Evolutionary conservation across 352 stramenopile species (phyloP).

Genomic region (Globisporangium recalcitrans): DNA sequence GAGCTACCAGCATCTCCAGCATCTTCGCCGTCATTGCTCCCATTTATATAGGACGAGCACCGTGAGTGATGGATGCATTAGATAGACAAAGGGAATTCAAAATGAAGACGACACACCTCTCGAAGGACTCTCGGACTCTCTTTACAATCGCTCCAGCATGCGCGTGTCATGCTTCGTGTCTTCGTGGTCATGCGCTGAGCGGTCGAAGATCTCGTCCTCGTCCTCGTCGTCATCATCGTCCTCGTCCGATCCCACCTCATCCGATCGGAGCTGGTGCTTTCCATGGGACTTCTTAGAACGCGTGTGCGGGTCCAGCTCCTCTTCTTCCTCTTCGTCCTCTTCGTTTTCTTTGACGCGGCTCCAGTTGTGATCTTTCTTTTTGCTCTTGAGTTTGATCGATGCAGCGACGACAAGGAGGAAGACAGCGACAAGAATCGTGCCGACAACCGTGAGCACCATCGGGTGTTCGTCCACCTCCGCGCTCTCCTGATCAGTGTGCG

Average conservation of each 20-base stretch:
- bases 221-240: slow-evolving; percentile 31
- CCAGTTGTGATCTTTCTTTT: slow-evolving; percentile 51
- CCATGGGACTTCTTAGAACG: slow-evolving; percentile 19
- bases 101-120: slow-evolving; percentile 1
- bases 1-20: neutral
- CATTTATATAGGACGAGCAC: neutral
- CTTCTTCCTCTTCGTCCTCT: slow-evolving; percentile 65
- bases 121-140: slow-evolving; percentile 2
- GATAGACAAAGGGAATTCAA: slow-evolving; percentile 1
- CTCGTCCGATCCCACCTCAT: slow-evolving; percentile 20
- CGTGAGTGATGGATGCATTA: neutral
- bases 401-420: slow-evolving; percentile 65
- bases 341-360: slow-evolving; percentile 68
- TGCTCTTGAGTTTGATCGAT: slow-evolving; percentile 58
- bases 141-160: slow-evolving; percentile 55
- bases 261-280: slow-evolving; percentile 34
- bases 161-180: slow-evolving; percentile 44
- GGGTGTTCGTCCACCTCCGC: slow-evolving; percentile 38
- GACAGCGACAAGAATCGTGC: slow-evolving; percentile 57
- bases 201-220: slow-evolving; percentile 75
- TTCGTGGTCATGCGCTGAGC: slow-evolving; percentile 30
- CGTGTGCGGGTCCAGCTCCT: slow-evolving; percentile 25
- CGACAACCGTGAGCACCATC: slow-evolving; percentile 70
- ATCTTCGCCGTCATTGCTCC: neutral
- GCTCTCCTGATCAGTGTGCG: slow-evolving; percentile 22